Base-by-base conservation (phyloP, 2,329 filamentous ascomycete genomes). In the Apiospora marii region DNA sequence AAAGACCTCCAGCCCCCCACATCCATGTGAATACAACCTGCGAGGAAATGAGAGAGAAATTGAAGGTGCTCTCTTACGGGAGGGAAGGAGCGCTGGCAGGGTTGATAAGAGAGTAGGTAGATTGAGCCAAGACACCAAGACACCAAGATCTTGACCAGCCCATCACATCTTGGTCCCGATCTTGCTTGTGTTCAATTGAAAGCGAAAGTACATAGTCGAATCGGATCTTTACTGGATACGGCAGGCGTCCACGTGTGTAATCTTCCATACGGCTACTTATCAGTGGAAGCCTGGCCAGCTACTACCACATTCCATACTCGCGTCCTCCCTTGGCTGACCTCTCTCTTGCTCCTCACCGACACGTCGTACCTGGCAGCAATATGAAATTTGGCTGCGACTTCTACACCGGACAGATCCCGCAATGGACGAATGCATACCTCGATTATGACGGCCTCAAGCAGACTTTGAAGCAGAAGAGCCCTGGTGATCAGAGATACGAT, bases 361-460 rank as follows among this genome's bases (percentile, higher is more conserved):
- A 49, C 67, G 27, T 67, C 64, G 13, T 34, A 43, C 24, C 37
- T 22, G 67, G 19, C 64, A 70, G 43, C 71, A 73, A 69, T 37
- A 73, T 73, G 72, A 72, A 69, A 72, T 73, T 73, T 68, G 72
- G 72, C 19, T 68, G 68, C 67, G 70, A 72, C 41, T 73, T 70
- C 34, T 68, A 61, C 51, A 46, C 34, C 16, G 64, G 48, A 41
- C 72, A 73, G 68, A 49, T 46, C 46, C 70, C 70, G 24, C 58
- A 64, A 51, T 73, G 72, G 72, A 64, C 71, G 41, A 64, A 73
- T 37, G 70, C 72, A 68, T 73, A 73, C 34, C 71, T 73, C 49
- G 51, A 72, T 30, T 73, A 73, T 64, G 68, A 71, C 27, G 58
- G 37, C 51, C 46, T 73, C 27, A 73, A 73, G 68, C 72, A 70